phyloP scores from a whole-genome alignment of 108 stramenopile genomes.

The Epipyxis sp. region DNA sequence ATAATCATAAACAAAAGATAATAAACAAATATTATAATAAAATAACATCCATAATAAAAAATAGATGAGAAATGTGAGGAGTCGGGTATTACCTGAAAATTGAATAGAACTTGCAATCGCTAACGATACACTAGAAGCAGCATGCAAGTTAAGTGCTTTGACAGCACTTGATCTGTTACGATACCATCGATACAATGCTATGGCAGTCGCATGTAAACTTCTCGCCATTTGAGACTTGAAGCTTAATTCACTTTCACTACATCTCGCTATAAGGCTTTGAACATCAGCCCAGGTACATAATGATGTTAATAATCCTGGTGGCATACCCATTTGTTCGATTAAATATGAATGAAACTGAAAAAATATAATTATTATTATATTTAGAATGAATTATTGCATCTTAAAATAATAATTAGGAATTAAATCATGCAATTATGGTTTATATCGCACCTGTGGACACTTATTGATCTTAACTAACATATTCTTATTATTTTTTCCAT shows the following conservation, averaged over 20 bases:
- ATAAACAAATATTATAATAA: neutral
- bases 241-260: neutral
- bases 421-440: too few relatives aligned
- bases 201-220: neutral
- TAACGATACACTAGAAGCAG: neutral
- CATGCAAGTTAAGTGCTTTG: neutral
- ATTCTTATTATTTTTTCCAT: slow-evolving; percentile 38
- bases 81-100: neutral
- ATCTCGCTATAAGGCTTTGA: slow-evolving; percentile 25
- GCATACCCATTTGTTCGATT: slow-evolving; percentile 10
- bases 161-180: neutral
- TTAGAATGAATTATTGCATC: too few relatives aligned
- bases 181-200: neutral
- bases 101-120: neutral
- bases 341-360: slow-evolving; percentile 6
- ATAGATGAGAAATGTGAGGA: neutral
- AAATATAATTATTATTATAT: too few relatives aligned
- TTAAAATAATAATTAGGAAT: too few relatives aligned
- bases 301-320: neutral
- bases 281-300: slow-evolving; percentile 24
- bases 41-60: neutral
- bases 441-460: neutral
- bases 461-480: slow-evolving; percentile 15
- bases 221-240: neutral
- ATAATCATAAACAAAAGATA: neutral